Evolutionary conservation across 2,329 filamentous ascomycete species (phyloP).

Genomic region (Pseudocercospora vitis): DNA sequence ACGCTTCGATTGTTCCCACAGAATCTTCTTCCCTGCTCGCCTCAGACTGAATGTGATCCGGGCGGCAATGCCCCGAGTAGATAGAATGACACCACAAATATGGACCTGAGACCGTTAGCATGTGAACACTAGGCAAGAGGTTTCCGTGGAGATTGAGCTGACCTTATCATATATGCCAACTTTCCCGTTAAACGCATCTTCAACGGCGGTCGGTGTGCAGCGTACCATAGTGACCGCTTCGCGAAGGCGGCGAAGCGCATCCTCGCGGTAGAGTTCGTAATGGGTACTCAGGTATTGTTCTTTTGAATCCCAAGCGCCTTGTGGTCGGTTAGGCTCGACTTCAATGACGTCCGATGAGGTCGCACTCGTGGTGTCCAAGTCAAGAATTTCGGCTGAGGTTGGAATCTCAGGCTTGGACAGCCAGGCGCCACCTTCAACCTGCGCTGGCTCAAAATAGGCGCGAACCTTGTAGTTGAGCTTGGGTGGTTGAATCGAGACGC

Average conservation of each 20-base stretch:
- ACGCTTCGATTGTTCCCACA: constrained; percentile 65
- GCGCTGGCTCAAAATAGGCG: constrained; percentile 29
- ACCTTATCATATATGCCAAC: constrained; percentile 71
- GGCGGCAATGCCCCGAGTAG: constrained; percentile 62
- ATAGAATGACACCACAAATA: constrained; percentile 64
- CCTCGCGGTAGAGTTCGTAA: constrained; percentile 74
- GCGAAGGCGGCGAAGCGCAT: constrained; percentile 68
- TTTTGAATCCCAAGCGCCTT: constrained; percentile 60
- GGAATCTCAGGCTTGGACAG: constrained; percentile 55
- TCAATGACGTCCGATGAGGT: constrained; percentile 23
- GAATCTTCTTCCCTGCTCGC: constrained; percentile 64
- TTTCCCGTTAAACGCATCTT: constrained; percentile 46
- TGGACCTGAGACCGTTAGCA: constrained; percentile 56
- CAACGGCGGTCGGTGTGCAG: constrained; percentile 55
- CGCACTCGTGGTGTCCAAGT: constrained; percentile 11
- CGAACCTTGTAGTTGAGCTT: constrained; percentile 32
- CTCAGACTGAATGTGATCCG: constrained; percentile 69
- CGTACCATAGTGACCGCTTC: constrained; percentile 62
- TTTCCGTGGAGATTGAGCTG: constrained; percentile 29
- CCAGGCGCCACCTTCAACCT: constrained; percentile 32
- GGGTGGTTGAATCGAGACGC: constrained; percentile 27
- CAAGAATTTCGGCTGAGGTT: constrained; percentile 53
- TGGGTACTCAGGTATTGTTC: constrained; percentile 70
- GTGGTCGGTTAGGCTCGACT: constrained; percentile 51
- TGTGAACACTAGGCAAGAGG: not conserved